Percentiles rank a stretch among this genome's conserved stretches.
Evolutionary conservation across 192 early-diverging fungal species (phyloP).

Genomic region (Linnemannia zychae): DNA sequence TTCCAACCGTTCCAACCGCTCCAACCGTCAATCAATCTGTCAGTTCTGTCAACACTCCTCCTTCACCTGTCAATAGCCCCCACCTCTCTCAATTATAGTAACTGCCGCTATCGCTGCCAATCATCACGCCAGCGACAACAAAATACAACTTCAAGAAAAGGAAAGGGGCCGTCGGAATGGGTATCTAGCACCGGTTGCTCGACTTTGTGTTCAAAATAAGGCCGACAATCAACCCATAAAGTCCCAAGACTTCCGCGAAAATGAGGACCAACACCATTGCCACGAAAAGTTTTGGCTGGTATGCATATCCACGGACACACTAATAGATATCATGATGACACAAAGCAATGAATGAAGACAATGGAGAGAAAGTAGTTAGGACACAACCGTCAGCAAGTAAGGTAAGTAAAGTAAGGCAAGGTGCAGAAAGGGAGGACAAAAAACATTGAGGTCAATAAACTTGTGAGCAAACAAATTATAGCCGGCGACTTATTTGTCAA

Average conservation of each 20-base stretch:
- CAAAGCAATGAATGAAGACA: not conserved
- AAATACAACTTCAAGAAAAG: not conserved
- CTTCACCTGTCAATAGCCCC: too few relatives aligned
- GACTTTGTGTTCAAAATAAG: constrained; percentile 98
- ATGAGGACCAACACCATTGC: constrained; percentile 97
- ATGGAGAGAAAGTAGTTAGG: not conserved
- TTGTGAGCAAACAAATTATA: constrained; percentile 3
- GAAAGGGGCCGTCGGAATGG: not conserved
- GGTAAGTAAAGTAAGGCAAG: not conserved
- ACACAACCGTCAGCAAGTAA: too few relatives aligned
- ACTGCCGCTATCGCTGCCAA: not conserved
- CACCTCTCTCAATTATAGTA: not conserved
- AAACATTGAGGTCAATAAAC: constrained; percentile 5
- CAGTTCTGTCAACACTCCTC: not conserved
- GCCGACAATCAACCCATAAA: constrained; percentile 97
- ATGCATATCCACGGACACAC: constrained; percentile 89
- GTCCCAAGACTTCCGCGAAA: constrained; percentile 99
- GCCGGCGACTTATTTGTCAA: not conserved
- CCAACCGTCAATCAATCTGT: not conserved
- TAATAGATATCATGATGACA: constrained; percentile 18
- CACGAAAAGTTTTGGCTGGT: constrained; percentile 93
- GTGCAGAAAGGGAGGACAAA: not conserved
- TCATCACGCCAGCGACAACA: not conserved
- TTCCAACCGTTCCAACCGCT: too few relatives aligned
- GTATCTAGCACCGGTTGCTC: not conserved